phyloP scores from a whole-genome alignment of 164 flowering plant species.

The Aristolochia contorta region DNA sequence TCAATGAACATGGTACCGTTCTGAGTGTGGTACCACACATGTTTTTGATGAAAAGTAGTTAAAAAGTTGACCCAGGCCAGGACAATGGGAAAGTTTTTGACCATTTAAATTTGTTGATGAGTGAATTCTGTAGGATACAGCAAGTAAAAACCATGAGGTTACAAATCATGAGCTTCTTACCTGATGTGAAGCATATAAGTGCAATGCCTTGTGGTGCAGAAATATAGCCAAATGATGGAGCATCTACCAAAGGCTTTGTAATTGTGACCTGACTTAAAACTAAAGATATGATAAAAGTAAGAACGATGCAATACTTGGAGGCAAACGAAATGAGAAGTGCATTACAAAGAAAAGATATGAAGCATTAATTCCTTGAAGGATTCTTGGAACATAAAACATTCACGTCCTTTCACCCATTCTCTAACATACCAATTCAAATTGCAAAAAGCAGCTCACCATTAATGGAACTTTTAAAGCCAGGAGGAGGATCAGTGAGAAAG shows the following conservation, averaged over 20 bases:
- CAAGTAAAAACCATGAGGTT: neutral
- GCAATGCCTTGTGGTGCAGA: slow-evolving; percentile 64
- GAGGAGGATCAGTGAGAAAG: slow-evolving; percentile 25
- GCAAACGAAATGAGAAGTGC: too few relatives aligned
- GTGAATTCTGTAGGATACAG: neutral
- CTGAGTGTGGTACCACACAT: too few relatives aligned
- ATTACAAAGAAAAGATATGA: too few relatives aligned
- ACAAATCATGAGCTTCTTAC: slow-evolving; percentile 18
- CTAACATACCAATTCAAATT: neutral
- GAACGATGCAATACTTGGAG: too few relatives aligned
- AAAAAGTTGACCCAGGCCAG: too few relatives aligned
- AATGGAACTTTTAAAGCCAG: slow-evolving; percentile 7
- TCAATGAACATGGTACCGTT: too few relatives aligned
- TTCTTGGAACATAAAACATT: neutral
- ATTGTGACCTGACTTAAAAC: slow-evolving; percentile 32
- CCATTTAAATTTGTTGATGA: neutral
- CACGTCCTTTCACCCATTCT: neutral
- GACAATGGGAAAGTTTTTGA: neutral
- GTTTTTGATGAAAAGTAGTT: too few relatives aligned
- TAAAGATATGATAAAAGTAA: slow-evolving; percentile 4
- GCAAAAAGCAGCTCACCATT: slow-evolving; percentile 18
- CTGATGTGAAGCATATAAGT: slow-evolving; percentile 92
- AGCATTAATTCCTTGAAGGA: too few relatives aligned
- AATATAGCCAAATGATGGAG: slow-evolving; percentile 20
- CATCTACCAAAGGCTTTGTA: slow-evolving; percentile 9